phyloP scores from a whole-genome alignment of 2,329 filamentous ascomycete genomes.

The Fusarium tanahbumbuense region DNA sequence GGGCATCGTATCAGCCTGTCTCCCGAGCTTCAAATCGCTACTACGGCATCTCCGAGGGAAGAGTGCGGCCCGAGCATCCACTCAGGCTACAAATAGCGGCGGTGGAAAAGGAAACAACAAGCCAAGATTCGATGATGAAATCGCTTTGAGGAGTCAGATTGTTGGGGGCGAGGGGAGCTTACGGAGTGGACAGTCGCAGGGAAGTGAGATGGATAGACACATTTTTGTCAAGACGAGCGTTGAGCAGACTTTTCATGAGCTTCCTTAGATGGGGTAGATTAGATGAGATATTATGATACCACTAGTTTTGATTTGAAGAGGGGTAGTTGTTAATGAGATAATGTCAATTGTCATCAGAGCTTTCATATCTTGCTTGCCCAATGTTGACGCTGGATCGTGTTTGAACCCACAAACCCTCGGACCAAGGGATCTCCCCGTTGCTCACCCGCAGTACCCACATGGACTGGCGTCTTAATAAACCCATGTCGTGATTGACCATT shows the following conservation, averaged over 20 bases:
- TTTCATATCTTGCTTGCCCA: too few relatives aligned
- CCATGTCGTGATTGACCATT: too few relatives aligned
- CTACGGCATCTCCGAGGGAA: neutral
- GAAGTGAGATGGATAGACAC: neutral
- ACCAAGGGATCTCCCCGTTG: too few relatives aligned
- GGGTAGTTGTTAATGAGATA: neutral
- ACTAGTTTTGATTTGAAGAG: neutral
- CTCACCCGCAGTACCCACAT: too few relatives aligned
- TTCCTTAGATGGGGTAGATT: neutral
- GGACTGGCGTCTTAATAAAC: too few relatives aligned
- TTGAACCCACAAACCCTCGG: too few relatives aligned
- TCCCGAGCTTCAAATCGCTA: slow-evolving; percentile 21
- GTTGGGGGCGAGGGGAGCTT: slow-evolving; percentile 13
- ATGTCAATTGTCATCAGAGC: neutral
- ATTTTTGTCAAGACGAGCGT: slow-evolving; percentile 25
- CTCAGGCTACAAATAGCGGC: neutral
- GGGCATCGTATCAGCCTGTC: slow-evolving; percentile 18
- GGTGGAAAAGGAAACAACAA: neutral
- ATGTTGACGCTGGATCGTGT: neutral
- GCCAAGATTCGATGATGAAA: slow-evolving; percentile 7
- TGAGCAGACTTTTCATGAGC: slow-evolving; percentile 11
- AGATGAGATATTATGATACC: neutral
- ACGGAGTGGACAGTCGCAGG: neutral
- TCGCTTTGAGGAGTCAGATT: slow-evolving; percentile 12
- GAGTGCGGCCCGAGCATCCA: neutral